Evolutionary conservation across 2,329 filamentous ascomycete species (phyloP).

Genomic region (Coniochaeta sp.): DNA sequence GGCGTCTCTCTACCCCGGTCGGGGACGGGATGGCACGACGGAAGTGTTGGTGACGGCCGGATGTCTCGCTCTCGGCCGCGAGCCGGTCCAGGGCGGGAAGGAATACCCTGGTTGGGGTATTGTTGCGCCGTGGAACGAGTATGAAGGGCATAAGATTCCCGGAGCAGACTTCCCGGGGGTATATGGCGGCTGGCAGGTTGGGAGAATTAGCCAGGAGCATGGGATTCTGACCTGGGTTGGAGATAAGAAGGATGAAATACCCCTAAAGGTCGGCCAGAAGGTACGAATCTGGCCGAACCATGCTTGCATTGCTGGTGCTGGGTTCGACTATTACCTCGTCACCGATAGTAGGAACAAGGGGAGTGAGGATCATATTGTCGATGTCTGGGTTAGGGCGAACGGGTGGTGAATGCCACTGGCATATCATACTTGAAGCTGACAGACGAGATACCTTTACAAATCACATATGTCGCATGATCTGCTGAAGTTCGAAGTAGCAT

Average conservation of each 20-base stretch:
- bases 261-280: constrained; percentile 56
- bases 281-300: constrained; percentile 74
- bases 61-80: constrained; percentile 62
- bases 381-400: constrained; percentile 67
- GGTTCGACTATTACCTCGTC: constrained; percentile 66
- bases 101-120: constrained; percentile 67
- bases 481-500: no score
- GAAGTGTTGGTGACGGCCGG: constrained; percentile 68
- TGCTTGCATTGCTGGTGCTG: constrained; percentile 67
- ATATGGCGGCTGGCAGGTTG: constrained; percentile 57
- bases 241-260: constrained; percentile 33
- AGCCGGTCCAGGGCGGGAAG: constrained; percentile 53
- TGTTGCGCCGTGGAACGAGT: constrained; percentile 47
- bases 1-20: constrained; percentile 57
- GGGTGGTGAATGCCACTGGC: constrained; percentile 54
- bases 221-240: constrained; percentile 59
- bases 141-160: constrained; percentile 13
- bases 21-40: constrained; percentile 37
- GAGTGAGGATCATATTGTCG: constrained; percentile 54
- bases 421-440: neutral
- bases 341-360: constrained; percentile 55
- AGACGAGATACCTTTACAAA: no score
- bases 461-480: no score
- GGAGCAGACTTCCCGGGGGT: constrained; percentile 34
- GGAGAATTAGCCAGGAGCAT: constrained; percentile 71